Conservation (phyloP, 805 yeast species). For the Pichia paraexigua region DNA sequence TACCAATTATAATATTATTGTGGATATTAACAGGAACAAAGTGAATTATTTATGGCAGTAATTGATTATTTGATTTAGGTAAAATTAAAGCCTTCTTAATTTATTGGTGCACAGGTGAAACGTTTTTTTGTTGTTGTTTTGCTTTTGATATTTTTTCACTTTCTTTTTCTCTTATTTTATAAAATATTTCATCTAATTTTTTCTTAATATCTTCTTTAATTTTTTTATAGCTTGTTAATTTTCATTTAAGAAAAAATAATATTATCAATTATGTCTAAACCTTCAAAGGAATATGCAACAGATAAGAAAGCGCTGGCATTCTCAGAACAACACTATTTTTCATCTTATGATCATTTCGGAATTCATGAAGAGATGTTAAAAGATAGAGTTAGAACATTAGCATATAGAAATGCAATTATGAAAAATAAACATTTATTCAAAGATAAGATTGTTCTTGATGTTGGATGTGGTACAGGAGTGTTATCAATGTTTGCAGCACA, state of each 20-base stretch:
- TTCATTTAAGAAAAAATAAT: neutral
- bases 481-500: slow-evolving; percentile 95
- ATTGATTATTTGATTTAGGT: neutral
- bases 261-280: neutral
- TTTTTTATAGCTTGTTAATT: neutral
- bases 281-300: slow-evolving; percentile 45
- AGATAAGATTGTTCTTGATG: slow-evolving; percentile 91
- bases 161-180: neutral
- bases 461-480: slow-evolving; percentile 98
- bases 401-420: slow-evolving; percentile 87
- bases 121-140: neutral
- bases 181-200: neutral
- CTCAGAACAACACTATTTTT: slow-evolving; percentile 87
- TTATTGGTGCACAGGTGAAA: slow-evolving; percentile 1
- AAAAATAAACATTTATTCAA: slow-evolving; percentile 84
- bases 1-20: neutral
- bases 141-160: neutral
- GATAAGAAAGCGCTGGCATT: slow-evolving; percentile 56
- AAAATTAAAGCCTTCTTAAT: neutral
- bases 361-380: slow-evolving; percentile 99
- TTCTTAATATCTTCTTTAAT: neutral
- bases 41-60: neutral
- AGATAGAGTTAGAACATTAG: slow-evolving; percentile 84
- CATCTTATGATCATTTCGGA: slow-evolving; percentile 93
- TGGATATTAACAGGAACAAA: neutral